Conservation (phyloP, 2,329 filamentous ascomycete species). For the Neofusicoccum parvum region DNA sequence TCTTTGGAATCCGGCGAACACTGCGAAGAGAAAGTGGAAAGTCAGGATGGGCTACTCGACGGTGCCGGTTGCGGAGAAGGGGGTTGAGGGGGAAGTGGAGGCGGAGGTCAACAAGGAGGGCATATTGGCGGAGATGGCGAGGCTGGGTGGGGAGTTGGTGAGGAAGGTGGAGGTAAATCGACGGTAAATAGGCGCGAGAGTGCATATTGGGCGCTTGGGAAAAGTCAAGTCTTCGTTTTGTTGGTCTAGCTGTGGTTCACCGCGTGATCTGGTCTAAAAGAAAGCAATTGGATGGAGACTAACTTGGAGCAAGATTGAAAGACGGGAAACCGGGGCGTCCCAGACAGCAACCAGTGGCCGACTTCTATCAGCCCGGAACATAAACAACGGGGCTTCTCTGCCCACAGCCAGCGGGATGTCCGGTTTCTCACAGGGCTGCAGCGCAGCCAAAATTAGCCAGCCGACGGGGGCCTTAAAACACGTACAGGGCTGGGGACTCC, state of each 20-base stretch:
- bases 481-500: background rate
- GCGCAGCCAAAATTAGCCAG: background rate
- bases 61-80: constrained; percentile 48
- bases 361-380: no score
- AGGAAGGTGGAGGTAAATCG: constrained; percentile 21
- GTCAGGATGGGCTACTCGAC: constrained; percentile 71
- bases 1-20: constrained; percentile 64
- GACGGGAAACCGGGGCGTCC: no score
- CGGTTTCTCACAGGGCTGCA: background rate
- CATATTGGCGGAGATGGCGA: constrained; percentile 72
- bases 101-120: constrained; percentile 68
- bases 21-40: constrained; percentile 62
- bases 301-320: no score
- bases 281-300: no score
- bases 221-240: no score
- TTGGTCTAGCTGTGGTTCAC: background rate
- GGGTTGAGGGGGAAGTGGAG: constrained; percentile 43
- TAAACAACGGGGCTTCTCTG: no score
- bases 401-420: no score
- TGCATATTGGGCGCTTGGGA: no score
- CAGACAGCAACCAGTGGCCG: no score
- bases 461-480: background rate
- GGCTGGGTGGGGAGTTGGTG: constrained; percentile 63
- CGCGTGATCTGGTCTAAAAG: background rate
- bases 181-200: background rate